Percentiles rank a stretch among this genome's conserved stretches.
phyloP scores from a whole-genome alignment of 805 yeast genomes.

The Metschnikowia arizonensis region DNA sequence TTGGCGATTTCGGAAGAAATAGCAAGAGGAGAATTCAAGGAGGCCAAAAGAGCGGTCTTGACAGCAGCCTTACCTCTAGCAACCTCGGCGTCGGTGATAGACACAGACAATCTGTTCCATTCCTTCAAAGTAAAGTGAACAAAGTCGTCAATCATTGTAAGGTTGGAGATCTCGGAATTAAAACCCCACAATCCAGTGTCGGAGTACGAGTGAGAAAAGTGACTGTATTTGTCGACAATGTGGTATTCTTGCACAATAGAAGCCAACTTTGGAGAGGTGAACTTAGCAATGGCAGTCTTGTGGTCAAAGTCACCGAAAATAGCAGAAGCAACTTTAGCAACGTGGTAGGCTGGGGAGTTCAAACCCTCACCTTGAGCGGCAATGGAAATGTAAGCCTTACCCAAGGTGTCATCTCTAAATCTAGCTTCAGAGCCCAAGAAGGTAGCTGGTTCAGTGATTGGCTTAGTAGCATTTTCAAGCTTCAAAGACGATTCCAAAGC shows the following conservation, averaged over 20 bases:
- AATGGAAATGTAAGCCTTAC: slow-evolving; percentile 72
- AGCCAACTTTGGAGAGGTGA: slow-evolving; percentile 63
- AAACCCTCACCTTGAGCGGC: slow-evolving; percentile 71
- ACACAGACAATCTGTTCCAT: slow-evolving; percentile 80
- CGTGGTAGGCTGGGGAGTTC: slow-evolving; percentile 59
- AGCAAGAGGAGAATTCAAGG: slow-evolving; percentile 46
- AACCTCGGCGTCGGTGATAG: slow-evolving; percentile 73
- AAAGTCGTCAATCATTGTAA: slow-evolving; percentile 64
- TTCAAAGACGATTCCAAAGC: slow-evolving; percentile 52
- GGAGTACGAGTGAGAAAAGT: slow-evolving; percentile 68
- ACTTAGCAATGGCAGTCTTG: slow-evolving; percentile 46
- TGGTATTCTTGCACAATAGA: slow-evolving; percentile 67
- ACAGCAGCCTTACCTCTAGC: slow-evolving; percentile 70
- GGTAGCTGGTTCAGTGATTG: slow-evolving; percentile 47
- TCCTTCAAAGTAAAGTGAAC: slow-evolving; percentile 78
- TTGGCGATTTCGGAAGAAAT: slow-evolving; percentile 56
- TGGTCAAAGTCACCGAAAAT: slow-evolving; percentile 53
- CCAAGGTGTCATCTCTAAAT: slow-evolving; percentile 83
- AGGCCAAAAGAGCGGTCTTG: slow-evolving; percentile 57
- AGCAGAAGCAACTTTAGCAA: slow-evolving; percentile 69
- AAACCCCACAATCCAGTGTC: slow-evolving; percentile 86
- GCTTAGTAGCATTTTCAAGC: slow-evolving; percentile 50
- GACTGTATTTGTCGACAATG: slow-evolving; percentile 65
- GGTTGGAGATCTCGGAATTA: slow-evolving; percentile 59
- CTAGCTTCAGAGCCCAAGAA: slow-evolving; percentile 86